These are phyloP conservation scores for Aspergillus sp. DNA, from an alignment of 2,329 filamentous ascomycete genomes.

Conservation along the genomic window DNA sequence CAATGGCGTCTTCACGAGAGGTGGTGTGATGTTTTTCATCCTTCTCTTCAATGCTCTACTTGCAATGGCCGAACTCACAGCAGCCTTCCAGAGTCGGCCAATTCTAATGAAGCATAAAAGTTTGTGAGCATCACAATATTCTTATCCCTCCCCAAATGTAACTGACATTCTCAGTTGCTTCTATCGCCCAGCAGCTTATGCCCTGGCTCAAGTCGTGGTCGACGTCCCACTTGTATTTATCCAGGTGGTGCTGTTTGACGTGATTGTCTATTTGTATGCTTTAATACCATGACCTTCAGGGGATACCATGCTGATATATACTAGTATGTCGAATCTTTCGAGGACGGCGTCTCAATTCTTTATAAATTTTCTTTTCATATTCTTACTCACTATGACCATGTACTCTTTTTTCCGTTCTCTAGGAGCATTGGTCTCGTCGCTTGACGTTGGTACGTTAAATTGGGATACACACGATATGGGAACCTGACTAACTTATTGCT, in stretches of 20 bases:
- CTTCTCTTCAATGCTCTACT: slow-evolving; percentile 58
- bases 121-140: slow-evolving; percentile 37
- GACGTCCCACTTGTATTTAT: slow-evolving; percentile 53
- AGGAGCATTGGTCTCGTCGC: slow-evolving; percentile 43
- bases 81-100: slow-evolving; percentile 56
- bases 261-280: slow-evolving; percentile 53
- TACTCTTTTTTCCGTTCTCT: slow-evolving; percentile 49
- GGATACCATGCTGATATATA: not conserved
- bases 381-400: slow-evolving; percentile 48
- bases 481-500: slow-evolving; percentile 3
- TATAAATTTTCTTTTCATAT: slow-evolving; percentile 52
- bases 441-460: slow-evolving; percentile 39
- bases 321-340: slow-evolving; percentile 48
- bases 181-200: slow-evolving; percentile 56
- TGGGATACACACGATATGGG: not conserved
- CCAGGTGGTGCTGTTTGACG: slow-evolving; percentile 53
- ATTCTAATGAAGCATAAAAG: slow-evolving; percentile 65
- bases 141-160: not conserved
- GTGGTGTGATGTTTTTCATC: slow-evolving; percentile 57
- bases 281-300: too few relatives aligned
- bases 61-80: slow-evolving; percentile 54
- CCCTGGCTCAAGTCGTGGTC: slow-evolving; percentile 51
- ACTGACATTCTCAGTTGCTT: slow-evolving; percentile 44
- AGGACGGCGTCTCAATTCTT: slow-evolving; percentile 57
- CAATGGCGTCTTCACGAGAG: slow-evolving; percentile 52